These are phyloP conservation scores for Corrigiola litoralis DNA, from an alignment of 179 eudicot genomes.

Conservation along the genomic window DNA sequence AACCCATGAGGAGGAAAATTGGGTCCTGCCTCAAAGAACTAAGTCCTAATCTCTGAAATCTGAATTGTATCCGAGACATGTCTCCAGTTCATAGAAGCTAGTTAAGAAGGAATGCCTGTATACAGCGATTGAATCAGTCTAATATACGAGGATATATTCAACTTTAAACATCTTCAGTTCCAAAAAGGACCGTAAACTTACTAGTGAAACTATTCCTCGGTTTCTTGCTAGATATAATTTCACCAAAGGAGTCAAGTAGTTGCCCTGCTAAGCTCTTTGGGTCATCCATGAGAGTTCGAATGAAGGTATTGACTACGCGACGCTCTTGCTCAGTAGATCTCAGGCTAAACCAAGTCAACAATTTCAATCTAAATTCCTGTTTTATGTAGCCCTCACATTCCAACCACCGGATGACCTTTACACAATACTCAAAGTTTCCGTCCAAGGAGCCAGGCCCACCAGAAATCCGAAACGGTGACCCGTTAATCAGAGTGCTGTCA, in stretches of 20 bases:
- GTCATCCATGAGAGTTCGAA: conserved; percentile 55
- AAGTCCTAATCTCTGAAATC: conserved; percentile 17
- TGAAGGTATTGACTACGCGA: conserved; percentile 67
- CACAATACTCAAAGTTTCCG: conserved; percentile 62
- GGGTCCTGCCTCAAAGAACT: conserved; percentile 18
- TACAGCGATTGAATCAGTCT: conserved; percentile 6
- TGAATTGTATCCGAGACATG: conserved; percentile 7
- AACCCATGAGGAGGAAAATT: conserved; percentile 5
- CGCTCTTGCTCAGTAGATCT: conserved; percentile 77
- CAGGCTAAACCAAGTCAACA: conserved; percentile 81
- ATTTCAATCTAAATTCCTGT: conserved; percentile 63
- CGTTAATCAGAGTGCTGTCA: conserved; percentile 42
- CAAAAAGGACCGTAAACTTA: conserved; percentile 20
- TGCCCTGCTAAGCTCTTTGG: conserved; percentile 76
- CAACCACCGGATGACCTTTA: conserved; percentile 61
- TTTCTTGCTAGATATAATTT: conserved; percentile 52
- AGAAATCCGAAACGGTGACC: conserved; percentile 45
- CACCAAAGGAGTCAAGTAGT: conserved; percentile 62
- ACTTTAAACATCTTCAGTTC: background rate
- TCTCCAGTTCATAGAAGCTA: conserved; percentile 5
- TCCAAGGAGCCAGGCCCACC: conserved; percentile 39
- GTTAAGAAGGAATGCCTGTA: conserved; percentile 25
- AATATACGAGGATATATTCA: background rate
- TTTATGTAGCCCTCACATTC: conserved; percentile 59
- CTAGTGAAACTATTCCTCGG: conserved; percentile 23